These are phyloP conservation scores for Fusarium nurragi DNA, from an alignment of 2,329 filamentous ascomycete species.

Conservation along the genomic window DNA sequence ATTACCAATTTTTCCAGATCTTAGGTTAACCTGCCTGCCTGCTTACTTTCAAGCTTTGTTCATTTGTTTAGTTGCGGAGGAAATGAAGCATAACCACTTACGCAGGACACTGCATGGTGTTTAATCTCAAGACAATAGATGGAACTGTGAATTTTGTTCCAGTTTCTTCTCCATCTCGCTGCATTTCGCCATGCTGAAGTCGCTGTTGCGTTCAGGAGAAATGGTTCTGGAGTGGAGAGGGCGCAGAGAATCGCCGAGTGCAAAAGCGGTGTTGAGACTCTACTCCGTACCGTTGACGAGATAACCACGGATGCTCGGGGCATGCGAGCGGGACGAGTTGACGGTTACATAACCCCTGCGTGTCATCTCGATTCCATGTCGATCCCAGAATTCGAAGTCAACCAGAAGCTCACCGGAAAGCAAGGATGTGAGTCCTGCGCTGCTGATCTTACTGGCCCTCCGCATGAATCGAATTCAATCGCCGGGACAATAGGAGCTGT, in stretches of 20 bases:
- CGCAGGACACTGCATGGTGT: too few relatives aligned
- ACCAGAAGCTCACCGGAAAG: constrained; percentile 31
- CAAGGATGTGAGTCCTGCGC: constrained; percentile 27
- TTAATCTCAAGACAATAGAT: constrained; percentile 1
- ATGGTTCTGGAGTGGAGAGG: constrained; percentile 17
- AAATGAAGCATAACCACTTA: too few relatives aligned
- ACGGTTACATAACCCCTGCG: constrained; percentile 34
- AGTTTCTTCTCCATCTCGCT: constrained; percentile 1
- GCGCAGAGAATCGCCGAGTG: constrained; percentile 21
- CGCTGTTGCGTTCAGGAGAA: constrained; percentile 5
- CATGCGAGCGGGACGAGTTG: constrained; percentile 27
- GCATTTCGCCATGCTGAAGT: constrained; percentile 4
- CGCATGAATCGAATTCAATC: constrained; percentile 29
- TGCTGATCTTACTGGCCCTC: constrained; percentile 22
- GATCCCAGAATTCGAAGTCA: constrained; percentile 29
- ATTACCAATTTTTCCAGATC: constrained; percentile 1
- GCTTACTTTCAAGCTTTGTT: constrained; percentile 5
- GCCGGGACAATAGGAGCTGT: constrained; percentile 4
- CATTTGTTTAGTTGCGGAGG: background rate
- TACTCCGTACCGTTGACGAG: constrained; percentile 20
- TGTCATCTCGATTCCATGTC: constrained; percentile 37
- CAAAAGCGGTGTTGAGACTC: background rate
- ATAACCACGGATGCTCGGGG: constrained; percentile 33
- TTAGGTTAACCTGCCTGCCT: background rate
- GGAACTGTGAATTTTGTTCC: background rate